Evolutionary conservation across 225 moss, liverwort and hornwort species (phyloP), one percentile per base, ranked within the genome.

Genomic region (Takakia lepidozioides): DNA sequence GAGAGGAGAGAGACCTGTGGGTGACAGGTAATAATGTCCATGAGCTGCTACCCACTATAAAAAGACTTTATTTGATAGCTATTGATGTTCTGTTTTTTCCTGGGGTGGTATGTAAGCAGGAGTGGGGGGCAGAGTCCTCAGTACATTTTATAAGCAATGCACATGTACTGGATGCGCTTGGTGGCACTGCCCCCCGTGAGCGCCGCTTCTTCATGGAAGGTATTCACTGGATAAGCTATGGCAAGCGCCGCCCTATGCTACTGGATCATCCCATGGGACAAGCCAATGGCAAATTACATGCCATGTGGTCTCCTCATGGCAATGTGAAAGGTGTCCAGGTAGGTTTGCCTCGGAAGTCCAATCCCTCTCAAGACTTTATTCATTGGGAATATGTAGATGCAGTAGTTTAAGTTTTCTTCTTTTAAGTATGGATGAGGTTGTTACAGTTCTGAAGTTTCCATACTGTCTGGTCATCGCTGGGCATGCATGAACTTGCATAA

Each of bases 161-260:
- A 10, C 84, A 88, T 64, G 73, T 84, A 38, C 62, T 84, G 23
- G 84, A 84, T 66, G 78, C 78, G 11, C 60, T 88, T 60, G 45
- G 84, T 22, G 84, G 81, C 20, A 84, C 61, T 19, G 55, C 60
- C 29, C 84, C 73, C 23, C 70, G 70, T 21, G 75, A 72, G 43
- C 69, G 73, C 38, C 55, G 64, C 21, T 70, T 81, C 59, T 84
- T 88, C 27, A 78, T 77, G 70, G 84, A 88, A 68, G 78, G 84
- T 9, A 7, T 72, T 3, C 78, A 78, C 36, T 88, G 81, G 78
- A 27, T 65, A 8, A 19, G 43, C 14, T 22, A 55, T 48, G 75
- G 78, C 47, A 67, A 58, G 51, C 60, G 48, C 22, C 51, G 65
- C 3, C 78, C 78, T 1, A 78, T 88, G 58, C 49, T 88, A 19